Evolutionary conservation across 306 rosid species (phyloP).

Genomic region (Carpinus viminea): DNA sequence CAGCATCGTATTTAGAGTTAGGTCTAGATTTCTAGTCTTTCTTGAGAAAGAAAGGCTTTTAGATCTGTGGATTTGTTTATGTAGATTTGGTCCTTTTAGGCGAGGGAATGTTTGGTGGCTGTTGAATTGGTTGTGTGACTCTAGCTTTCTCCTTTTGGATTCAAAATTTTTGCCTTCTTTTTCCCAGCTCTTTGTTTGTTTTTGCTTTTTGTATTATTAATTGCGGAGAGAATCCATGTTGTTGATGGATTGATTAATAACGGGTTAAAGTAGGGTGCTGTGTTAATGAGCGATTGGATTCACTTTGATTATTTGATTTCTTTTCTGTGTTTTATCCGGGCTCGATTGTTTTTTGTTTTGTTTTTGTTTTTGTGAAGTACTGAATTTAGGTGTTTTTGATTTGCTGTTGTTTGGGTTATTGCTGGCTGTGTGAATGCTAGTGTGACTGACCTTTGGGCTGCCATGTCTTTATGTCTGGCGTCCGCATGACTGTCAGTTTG

Average conservation of each 20-base stretch:
- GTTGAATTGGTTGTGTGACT: background rate
- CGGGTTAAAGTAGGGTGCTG: background rate
- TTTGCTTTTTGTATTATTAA: background rate
- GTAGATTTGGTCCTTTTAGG: constrained; percentile 24
- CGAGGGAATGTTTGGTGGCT: background rate
- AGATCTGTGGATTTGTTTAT: constrained; percentile 54
- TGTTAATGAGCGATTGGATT: background rate
- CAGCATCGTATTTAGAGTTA: constrained; percentile 26
- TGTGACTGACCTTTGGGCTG: background rate
- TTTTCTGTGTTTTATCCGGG: no score
- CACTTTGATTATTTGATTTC: background rate
- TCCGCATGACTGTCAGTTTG: background rate
- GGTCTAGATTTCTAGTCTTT: background rate
- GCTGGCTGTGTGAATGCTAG: background rate
- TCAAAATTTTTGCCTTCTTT: background rate
- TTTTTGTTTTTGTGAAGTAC: no score
- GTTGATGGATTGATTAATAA: background rate
- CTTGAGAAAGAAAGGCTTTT: background rate
- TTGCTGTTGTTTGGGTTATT: background rate
- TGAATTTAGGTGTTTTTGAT: background rate
- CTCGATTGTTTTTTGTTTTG: background rate
- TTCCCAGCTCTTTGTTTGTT: background rate
- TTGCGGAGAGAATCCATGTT: background rate
- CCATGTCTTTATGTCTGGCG: no score
- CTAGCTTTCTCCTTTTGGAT: background rate